phyloP scores from a whole-genome alignment of 768 basidiomycete species.

The Trametes meyenii region DNA sequence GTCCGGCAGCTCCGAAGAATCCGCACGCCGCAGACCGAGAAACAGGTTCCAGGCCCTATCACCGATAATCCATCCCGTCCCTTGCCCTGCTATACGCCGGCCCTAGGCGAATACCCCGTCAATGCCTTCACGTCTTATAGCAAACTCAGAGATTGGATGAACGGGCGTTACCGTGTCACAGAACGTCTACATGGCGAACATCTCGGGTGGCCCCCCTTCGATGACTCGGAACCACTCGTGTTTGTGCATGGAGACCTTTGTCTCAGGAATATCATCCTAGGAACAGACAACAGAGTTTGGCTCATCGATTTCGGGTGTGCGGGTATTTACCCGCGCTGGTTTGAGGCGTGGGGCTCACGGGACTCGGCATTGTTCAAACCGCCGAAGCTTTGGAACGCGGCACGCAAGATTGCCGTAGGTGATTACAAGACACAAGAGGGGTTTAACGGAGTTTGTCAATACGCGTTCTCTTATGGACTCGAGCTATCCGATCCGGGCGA shows the following conservation, averaged over 20 bases:
- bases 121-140: slow-evolving; percentile 11
- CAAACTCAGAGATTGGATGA: slow-evolving; percentile 4
- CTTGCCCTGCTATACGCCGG: slow-evolving; percentile 1
- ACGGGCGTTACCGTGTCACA: neutral
- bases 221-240: slow-evolving; percentile 25
- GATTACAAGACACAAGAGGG: slow-evolving; percentile 6
- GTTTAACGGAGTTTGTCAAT: neutral
- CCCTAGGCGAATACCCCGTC: slow-evolving; percentile 3
- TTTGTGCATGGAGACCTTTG: slow-evolving; percentile 25
- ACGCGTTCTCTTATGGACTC: neutral
- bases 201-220: slow-evolving; percentile 1
- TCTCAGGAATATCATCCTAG: slow-evolving; percentile 24
- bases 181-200: neutral
- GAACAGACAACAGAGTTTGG: slow-evolving; percentile 23
- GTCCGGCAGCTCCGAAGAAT: slow-evolving; percentile 23
- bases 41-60: slow-evolving; percentile 11
- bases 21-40: slow-evolving; percentile 12
- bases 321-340: slow-evolving; percentile 25
- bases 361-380: neutral
- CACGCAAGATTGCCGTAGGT: slow-evolving; percentile 8
- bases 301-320: slow-evolving; percentile 27
- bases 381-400: slow-evolving; percentile 6
- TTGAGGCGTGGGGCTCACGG: slow-evolving; percentile 13
- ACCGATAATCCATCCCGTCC: slow-evolving; percentile 4
- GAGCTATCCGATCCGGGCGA: neutral